These are phyloP conservation scores for Daldinia caldariorum DNA, from an alignment of 495 filamentous ascomycete species.

Conservation along the genomic window DNA sequence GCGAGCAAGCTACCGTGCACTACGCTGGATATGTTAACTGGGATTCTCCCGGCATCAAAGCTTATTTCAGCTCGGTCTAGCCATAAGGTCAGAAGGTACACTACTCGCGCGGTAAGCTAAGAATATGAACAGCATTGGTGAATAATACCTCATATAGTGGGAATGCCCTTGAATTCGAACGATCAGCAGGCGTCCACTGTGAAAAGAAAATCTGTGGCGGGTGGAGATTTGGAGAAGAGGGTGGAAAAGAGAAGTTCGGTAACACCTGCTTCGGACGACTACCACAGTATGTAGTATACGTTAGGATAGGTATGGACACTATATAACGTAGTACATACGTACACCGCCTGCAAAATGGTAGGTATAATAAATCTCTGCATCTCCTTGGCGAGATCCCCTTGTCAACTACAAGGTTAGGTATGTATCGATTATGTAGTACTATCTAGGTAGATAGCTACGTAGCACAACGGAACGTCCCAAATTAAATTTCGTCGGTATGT, in stretches of 20 bases:
- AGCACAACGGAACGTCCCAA: background rate
- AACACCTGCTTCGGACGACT: background rate
- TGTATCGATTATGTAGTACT: background rate
- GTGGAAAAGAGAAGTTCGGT: background rate
- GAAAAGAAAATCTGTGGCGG: background rate
- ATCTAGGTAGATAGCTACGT: too few relatives aligned
- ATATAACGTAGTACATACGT: background rate
- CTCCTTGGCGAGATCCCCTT: background rate
- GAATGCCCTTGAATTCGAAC: background rate
- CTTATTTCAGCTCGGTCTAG: background rate
- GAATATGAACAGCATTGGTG: background rate
- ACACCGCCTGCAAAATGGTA: background rate
- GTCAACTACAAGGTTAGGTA: background rate
- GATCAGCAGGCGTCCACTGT: background rate
- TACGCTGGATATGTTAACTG: background rate
- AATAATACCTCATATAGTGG: slow-evolving; percentile 1
- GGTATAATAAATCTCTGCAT: background rate
- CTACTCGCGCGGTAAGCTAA: background rate
- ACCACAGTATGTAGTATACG: background rate
- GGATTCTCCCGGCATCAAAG: background rate
- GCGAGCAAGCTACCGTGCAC: background rate
- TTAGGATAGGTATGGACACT: background rate
- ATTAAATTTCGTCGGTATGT: background rate
- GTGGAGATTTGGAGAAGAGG: background rate
- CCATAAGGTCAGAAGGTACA: background rate